Evolutionary conservation across 345 rosid species (phyloP).

Genomic region (Citrus unshiu): DNA sequence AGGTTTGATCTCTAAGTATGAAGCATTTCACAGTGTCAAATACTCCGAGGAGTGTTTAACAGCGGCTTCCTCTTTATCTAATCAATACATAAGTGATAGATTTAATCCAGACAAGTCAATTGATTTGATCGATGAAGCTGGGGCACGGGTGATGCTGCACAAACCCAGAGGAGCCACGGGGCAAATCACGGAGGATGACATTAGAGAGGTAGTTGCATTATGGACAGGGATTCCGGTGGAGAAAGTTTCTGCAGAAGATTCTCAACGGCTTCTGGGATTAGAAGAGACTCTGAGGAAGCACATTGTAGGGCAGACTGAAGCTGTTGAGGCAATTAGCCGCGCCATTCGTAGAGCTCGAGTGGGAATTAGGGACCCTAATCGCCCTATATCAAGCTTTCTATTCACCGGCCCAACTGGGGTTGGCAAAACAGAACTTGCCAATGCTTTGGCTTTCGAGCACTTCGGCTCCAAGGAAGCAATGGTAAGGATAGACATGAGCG

Average conservation of each 20-base stretch:
- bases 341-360: constrained; percentile 67
- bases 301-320: constrained; percentile 39
- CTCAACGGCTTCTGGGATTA: constrained; percentile 31
- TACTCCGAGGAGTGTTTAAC: constrained; percentile 35
- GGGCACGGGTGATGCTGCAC: constrained; percentile 33
- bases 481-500: constrained; percentile 68
- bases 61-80: constrained; percentile 40
- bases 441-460: constrained; percentile 52
- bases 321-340: constrained; percentile 43
- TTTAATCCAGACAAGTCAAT: constrained; percentile 73
- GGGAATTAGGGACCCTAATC: constrained; percentile 56
- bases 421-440: constrained; percentile 61
- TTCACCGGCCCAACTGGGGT: constrained; percentile 68
- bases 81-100: constrained; percentile 59
- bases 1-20: constrained; percentile 18
- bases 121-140: constrained; percentile 76
- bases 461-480: constrained; percentile 64
- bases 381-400: constrained; percentile 63
- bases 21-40: constrained; percentile 31
- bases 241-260: constrained; percentile 33
- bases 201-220: constrained; percentile 29
- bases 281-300: constrained; percentile 30
- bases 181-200: constrained; percentile 27
- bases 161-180: background rate
- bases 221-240: constrained; percentile 51